A percentile compares a stretch with the other conserved stretches of the same genome.
phyloP scores from a whole-genome alignment of 768 basidiomycete species.

The Pleurotus citrinopileatus region DNA sequence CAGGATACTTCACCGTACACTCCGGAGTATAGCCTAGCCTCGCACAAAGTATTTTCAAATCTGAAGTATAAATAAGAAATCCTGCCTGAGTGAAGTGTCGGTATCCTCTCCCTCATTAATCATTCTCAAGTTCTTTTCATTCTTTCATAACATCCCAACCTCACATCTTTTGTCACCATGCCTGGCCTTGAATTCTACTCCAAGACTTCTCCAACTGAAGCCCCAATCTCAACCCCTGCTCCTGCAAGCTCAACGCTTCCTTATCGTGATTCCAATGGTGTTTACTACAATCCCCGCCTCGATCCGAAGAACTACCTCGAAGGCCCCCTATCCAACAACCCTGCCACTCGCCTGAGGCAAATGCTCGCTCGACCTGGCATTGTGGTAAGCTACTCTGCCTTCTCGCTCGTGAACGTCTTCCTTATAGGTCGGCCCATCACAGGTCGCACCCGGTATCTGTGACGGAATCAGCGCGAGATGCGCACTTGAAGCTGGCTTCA shows the following conservation, averaged over 20 bases:
- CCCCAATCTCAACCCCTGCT: neutral
- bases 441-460: constrained; percentile 78
- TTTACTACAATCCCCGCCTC: constrained; percentile 65
- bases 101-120: neutral
- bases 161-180: neutral
- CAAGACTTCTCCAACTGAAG: neutral
- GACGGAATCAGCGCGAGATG: constrained; percentile 80
- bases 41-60: too few species aligned
- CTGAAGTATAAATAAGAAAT: too few species aligned
- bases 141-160: neutral
- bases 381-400: constrained; percentile 43
- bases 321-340: constrained; percentile 64
- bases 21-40: too few species aligned
- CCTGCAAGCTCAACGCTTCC: too few species aligned
- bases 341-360: constrained; percentile 69
- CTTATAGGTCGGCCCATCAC: too few species aligned
- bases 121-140: neutral
- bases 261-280: constrained; percentile 4
- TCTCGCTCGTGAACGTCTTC: too few species aligned
- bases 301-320: constrained; percentile 67
- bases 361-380: constrained; percentile 72
- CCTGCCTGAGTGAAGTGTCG: too few species aligned
- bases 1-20: too few species aligned
- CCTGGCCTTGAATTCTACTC: neutral
- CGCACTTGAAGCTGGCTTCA: constrained; percentile 78